Evolutionary conservation across 148 eudicot genomes (phyloP), one percentile per base, ranked within the genome.

Genomic region (Arctostaphylos glauca): DNA sequence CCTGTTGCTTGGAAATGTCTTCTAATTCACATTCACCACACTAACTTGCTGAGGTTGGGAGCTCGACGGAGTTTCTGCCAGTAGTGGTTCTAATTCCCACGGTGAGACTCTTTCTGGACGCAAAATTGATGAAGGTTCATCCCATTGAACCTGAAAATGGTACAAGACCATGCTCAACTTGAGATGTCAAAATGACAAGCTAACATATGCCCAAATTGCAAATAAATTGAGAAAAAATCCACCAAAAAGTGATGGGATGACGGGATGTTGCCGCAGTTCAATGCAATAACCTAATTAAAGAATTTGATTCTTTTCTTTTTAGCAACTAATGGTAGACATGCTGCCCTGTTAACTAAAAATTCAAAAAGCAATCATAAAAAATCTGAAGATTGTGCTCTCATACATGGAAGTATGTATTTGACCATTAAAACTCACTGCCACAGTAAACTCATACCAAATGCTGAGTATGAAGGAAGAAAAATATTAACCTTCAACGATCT

Each of bases 41-140:
- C 9, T 68, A 72, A 18, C 41, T 19, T 87, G 94, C 59, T 81
- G 84, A 78, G 94, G 92, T 83, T 92, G 98, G 49, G 91, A 19
- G 85, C 85, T 88, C n/a, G 89, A 82, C 78, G 93, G 85, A 59
- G 82, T 87, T 49, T 92, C 83, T 46, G 92, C 92, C 81, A 90
- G 89, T 49, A 94, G 89, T 6, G 98, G 97, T 87, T 96, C 99
- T 80, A 93, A 78, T 66, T 96, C 98, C 99, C 99, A 96, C 19
- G 98, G 93, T 31, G 98, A 96, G 83, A 96, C 97, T 77, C 89
- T 88, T 60, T 96, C 99, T 1, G 99, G 98, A 43, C 98, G 93
- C 73, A 87, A 49, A 85, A 92, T 90, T 71, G 97, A 88, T 44
- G 99, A 91, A 56, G 95, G 97, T 82, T 96, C 99, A 86, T 96